phyloP scores from a whole-genome alignment of 164 flowering plant genomes.

The Stephania japonica region DNA sequence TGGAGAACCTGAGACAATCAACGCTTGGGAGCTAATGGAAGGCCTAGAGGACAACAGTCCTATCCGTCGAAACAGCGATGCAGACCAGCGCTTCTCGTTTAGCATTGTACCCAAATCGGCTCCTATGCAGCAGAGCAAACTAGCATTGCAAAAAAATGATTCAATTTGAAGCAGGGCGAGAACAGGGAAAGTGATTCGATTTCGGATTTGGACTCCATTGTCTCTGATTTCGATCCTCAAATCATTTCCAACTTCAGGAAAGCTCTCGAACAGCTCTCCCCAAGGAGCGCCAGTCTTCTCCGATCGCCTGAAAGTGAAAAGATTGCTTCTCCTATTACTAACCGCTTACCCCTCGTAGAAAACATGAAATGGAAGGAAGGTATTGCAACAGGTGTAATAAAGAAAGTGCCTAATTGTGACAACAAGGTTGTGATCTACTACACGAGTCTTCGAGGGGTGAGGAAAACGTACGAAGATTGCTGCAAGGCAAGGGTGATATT shows the following conservation, averaged over 20 bases:
- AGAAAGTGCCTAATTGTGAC: conserved; percentile 23
- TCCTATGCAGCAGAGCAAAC: conserved; percentile 15
- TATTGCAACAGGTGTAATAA: conserved; percentile 9
- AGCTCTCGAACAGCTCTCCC: conserved; percentile 45
- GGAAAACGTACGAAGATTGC: conserved; percentile 91
- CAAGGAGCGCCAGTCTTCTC: conserved; percentile 29
- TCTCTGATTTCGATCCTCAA: conserved; percentile 56
- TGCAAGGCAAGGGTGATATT: conserved; percentile 59
- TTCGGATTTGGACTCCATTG: conserved; percentile 2
- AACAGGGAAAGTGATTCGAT: conserved; percentile 16
- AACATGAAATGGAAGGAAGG: not conserved
- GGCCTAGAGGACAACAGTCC: conserved; percentile 77
- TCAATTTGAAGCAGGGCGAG: conserved; percentile 34
- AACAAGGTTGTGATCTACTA: conserved; percentile 65
- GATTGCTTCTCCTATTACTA: not conserved
- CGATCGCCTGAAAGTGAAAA: conserved; percentile 12
- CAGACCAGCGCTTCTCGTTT: conserved; percentile 50
- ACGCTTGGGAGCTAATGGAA: conserved; percentile 89
- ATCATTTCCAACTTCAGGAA: conserved; percentile 49
- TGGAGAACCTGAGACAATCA: conserved; percentile 82
- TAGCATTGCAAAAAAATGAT: conserved; percentile 12
- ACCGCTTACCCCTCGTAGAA: not conserved
- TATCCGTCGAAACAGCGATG: conserved; percentile 9
- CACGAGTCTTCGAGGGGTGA: conserved; percentile 82
- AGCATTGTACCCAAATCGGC: conserved; percentile 18